Percentiles rank a stretch among this genome's conserved stretches.
These are phyloP conservation scores for Vanderwaltozyma tropicalis DNA, from an alignment of 805 yeast species.

Conservation along the genomic window DNA sequence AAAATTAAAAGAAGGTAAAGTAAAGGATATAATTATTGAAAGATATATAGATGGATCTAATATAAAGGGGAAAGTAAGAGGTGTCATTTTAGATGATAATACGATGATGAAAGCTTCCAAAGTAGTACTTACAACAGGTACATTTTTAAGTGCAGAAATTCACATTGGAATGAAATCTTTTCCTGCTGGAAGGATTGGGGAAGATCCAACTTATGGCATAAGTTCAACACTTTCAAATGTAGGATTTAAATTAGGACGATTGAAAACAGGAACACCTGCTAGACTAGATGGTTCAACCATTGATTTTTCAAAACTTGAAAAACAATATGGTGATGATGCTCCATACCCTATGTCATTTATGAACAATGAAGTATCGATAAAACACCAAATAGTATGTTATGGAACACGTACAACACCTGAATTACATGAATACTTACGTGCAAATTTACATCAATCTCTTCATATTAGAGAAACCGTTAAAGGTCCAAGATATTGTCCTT, in stretches of 20 bases:
- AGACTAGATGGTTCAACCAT: constrained; percentile 66
- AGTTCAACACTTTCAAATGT: constrained; percentile 65
- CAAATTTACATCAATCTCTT: constrained; percentile 69
- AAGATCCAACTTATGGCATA: constrained; percentile 81
- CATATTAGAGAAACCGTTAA: constrained; percentile 90
- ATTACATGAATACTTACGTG: constrained; percentile 57
- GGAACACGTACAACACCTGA: constrained; percentile 68
- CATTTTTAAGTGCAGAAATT: constrained; percentile 88
- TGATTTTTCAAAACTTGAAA: constrained; percentile 49
- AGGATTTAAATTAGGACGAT: constrained; percentile 76
- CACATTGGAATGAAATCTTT: constrained; percentile 73
- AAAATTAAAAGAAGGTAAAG: constrained; percentile 53
- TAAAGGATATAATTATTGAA: constrained; percentile 65
- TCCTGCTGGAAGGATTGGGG: constrained; percentile 94
- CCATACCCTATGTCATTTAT: constrained; percentile 86
- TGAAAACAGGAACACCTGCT: constrained; percentile 97
- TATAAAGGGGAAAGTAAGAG: constrained; percentile 34
- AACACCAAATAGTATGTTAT: constrained; percentile 57
- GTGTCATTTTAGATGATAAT: constrained; percentile 68
- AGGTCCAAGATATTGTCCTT: constrained; percentile 97
- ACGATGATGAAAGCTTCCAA: constrained; percentile 43
- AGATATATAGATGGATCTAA: constrained; percentile 17
- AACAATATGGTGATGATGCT: constrained; percentile 71
- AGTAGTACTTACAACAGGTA: constrained; percentile 90
- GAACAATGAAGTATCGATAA: constrained; percentile 56